Base-by-base conservation (phyloP, 225 moss, liverwort and hornwort species). In the Pleurozium schreberi region DNA sequence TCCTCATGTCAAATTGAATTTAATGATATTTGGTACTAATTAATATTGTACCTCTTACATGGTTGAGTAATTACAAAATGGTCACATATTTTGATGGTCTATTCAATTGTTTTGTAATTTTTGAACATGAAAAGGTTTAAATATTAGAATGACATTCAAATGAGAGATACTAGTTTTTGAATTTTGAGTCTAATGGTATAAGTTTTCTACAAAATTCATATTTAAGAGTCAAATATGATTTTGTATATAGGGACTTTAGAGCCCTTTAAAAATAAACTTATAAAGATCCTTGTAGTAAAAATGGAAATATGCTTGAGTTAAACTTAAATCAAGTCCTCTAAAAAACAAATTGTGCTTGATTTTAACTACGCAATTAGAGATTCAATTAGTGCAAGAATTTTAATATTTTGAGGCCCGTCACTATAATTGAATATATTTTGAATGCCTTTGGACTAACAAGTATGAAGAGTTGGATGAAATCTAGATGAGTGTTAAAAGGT, bases 401-500 rank as follows among this genome's bases (percentile, higher is more conserved):
- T 16, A 43, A 69, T 69, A 40, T 13, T 42, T 42, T 42, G 5
- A 42, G 3, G 43, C 15, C 14, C 17, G 9, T 27, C 1, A 27
- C 3, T 27, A 27, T 43, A 43, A 17, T 27, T 16, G 17, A 45
- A 45, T 28, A 43, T 43, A 43, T 42, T 70, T 70, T 43, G 10
- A 10, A 27, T 43, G 43, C 43, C 4, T 9, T 27, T 16, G 2
- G 10, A 71, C 9, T 43, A 27, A 28, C 10, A 71, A 71, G 6
- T 43, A 10, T 71, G 3, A 71, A 27, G 10, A 71, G 3, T 16
- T 43, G 6, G 8, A 30, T 47, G 30, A 4, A 49, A 47, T 12
- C 31, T 0, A 49, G 0, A 49, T 47, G 1, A 74, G 18, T 31
- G 6, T 19, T 7, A 4, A 31, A 49, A 47, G 74, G 2, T 2